Conservation (phyloP, 208 protist genomes). For the Wallacemonas rigidus region DNA sequence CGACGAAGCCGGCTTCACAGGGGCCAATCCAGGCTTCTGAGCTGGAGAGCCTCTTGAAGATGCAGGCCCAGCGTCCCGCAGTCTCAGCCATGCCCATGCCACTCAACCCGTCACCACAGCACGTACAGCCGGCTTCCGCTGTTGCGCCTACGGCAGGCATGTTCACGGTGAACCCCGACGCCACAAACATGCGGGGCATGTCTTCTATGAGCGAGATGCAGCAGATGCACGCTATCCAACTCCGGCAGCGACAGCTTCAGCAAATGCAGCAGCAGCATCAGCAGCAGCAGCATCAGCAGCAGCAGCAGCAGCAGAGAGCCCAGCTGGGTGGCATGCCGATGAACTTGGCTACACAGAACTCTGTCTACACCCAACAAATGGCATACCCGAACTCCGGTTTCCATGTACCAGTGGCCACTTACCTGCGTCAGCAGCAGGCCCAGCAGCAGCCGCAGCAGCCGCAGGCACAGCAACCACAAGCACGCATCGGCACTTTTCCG, state of each 20-base stretch:
- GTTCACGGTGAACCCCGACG: slow-evolving; percentile 33
- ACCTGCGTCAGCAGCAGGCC: slow-evolving; percentile 19
- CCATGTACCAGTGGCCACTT: slow-evolving; percentile 7
- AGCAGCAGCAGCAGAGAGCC: slow-evolving; percentile 12
- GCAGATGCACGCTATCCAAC: slow-evolving; percentile 35
- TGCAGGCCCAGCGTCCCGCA: slow-evolving; percentile 22
- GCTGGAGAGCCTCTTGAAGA: slow-evolving; percentile 21
- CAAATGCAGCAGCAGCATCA: slow-evolving; percentile 13
- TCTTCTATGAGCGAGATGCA: slow-evolving; percentile 29
- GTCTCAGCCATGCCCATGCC: neutral
- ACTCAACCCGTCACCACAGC: neutral
- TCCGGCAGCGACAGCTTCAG: slow-evolving; percentile 20
- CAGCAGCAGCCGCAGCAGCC: slow-evolving; percentile 19
- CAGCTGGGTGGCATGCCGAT: slow-evolving; percentile 3
- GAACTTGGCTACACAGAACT: neutral
- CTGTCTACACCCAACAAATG: slow-evolving; percentile 10
- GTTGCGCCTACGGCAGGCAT: neutral
- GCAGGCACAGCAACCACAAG: slow-evolving; percentile 20
- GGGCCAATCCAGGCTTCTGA: slow-evolving; percentile 13
- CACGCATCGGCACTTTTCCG: slow-evolving; percentile 29
- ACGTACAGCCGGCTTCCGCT: neutral
- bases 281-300: slow-evolving; percentile 10
- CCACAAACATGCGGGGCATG: slow-evolving; percentile 29
- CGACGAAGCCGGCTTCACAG: slow-evolving; percentile 9
- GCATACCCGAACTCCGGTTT: slow-evolving; percentile 3